Base-by-base conservation (phyloP, 805 yeast genomes). In the Aciculoconidium aculeatum region DNA sequence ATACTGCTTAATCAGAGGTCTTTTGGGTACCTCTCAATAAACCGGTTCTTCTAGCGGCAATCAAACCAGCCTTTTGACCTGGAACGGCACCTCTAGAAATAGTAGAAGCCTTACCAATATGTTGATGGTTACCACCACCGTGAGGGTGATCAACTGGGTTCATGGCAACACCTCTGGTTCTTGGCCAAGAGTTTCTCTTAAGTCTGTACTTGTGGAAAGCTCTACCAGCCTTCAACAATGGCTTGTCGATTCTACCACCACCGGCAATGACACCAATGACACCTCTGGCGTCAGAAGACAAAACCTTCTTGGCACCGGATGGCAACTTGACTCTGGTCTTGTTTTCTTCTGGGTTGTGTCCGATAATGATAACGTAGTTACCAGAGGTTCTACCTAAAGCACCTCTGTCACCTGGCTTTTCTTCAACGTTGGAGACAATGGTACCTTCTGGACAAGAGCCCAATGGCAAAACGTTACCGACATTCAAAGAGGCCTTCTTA, bases 91-190 rank as follows among this genome's bases (percentile, higher is more conserved):
- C 95, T 83, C 97, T 86, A 55, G 95, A 81, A 61, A 90, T 90
- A 62, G 97, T 90, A 58, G 97, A 90, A 62, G 97, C 96, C 80
- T 90, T 90, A 87, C 97, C 97, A 76, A 88, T 90, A 72, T 90
- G 97, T 79, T 90, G 97, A 75, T 90, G 97, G 95, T 88, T 88
- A 90, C 98, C 98, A 90, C 98, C 97, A 85, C 98, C 98, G 72
- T 90, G 98, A 70, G 98, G 98, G 79, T 90, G 98, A 70, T 90
- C 98, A 70, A 90, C 98, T 71, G 97, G 97, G 78, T 90, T 90
- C 98, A 92, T 90, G 69, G 98, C 98, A 67, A 90, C 97, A 90
- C 97, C 98, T 79, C 97, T 87, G 65, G 97, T 92, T 84, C 86
- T 88, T 75, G 98, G 98, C 97, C 97, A 92, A 51, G 95, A 86